phyloP scores from a whole-genome alignment of 495 filamentous ascomycete species.

The Trichocladium uniseriatum region DNA sequence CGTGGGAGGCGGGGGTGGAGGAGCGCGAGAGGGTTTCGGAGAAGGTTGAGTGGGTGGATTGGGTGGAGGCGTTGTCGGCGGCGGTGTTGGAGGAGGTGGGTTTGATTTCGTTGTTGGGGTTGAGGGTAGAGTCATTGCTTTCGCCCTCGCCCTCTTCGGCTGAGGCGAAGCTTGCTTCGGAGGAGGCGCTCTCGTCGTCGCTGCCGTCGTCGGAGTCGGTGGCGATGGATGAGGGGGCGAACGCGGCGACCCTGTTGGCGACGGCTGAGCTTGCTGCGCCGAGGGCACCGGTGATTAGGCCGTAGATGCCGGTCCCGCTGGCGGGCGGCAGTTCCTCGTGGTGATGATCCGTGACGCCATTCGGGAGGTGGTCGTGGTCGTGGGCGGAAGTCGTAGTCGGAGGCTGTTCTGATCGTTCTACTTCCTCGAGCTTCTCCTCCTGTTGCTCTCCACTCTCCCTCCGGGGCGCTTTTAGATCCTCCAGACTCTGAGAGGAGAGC shows the following conservation, averaged over 20 bases:
- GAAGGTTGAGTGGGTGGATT: conserved; percentile 20
- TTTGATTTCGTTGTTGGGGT: conserved; percentile 6
- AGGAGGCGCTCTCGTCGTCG: conserved; percentile 28
- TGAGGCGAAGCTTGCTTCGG: conserved; percentile 39
- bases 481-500: conserved; percentile 52
- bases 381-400: background rate
- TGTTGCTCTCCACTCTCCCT: conserved; percentile 9
- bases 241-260: conserved; percentile 27
- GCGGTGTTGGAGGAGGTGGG: conserved; percentile 16
- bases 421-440: background rate
- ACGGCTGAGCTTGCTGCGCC: conserved; percentile 36
- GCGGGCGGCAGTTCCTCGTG: conserved; percentile 33
- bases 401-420: conserved; percentile 20
- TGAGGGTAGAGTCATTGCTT: too few species aligned
- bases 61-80: conserved; percentile 8
- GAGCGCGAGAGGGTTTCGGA: conserved; percentile 9
- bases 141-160: conserved; percentile 31
- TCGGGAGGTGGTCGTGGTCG: background rate
- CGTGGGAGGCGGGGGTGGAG: conserved; percentile 10
- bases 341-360: background rate
- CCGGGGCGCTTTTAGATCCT: conserved; percentile 10
- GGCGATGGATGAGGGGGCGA: conserved; percentile 20
- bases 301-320: conserved; percentile 35
- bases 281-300: conserved; percentile 40
- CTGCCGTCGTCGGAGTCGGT: conserved; percentile 24